These are phyloP conservation scores for Pleurostoma richardsiae DNA, from an alignment of 2,329 filamentous ascomycete species.

Conservation along the genomic window DNA sequence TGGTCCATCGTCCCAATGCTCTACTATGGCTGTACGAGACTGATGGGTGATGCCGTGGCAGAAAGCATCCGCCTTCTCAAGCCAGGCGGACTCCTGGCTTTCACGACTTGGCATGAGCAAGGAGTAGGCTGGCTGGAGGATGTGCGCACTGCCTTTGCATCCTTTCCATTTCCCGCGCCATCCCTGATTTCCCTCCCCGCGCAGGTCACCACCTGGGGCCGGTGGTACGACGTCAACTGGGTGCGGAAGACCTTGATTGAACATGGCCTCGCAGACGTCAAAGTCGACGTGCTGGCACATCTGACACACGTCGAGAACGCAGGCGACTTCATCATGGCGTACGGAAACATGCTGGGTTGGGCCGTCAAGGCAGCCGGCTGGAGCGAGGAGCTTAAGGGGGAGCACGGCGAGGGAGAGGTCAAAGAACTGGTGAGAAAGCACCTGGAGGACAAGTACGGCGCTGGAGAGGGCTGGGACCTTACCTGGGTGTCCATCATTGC, in stretches of 20 bases:
- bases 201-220: slow-evolving; percentile 31
- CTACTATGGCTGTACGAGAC: too few species aligned
- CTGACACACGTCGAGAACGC: slow-evolving; percentile 23
- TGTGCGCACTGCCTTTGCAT: slow-evolving; percentile 29
- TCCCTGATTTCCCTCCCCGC: slow-evolving; percentile 25
- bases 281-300: slow-evolving; percentile 22
- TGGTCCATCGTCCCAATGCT: neutral
- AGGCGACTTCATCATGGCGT: slow-evolving; percentile 26
- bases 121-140: slow-evolving; percentile 30
- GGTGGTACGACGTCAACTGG: slow-evolving; percentile 34
- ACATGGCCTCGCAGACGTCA: slow-evolving; percentile 31
- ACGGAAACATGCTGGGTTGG: slow-evolving; percentile 32
- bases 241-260: slow-evolving; percentile 26
- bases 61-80: slow-evolving; percentile 33
- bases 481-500: slow-evolving; percentile 24
- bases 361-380: slow-evolving; percentile 27
- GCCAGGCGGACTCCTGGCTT: slow-evolving; percentile 30
- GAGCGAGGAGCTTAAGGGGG: slow-evolving; percentile 29
- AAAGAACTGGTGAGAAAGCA: slow-evolving; percentile 25
- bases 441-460: slow-evolving; percentile 32
- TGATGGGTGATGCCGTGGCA: slow-evolving; percentile 4
- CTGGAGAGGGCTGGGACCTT: slow-evolving; percentile 24
- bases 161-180: slow-evolving; percentile 33
- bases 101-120: slow-evolving; percentile 26
- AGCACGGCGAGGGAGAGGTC: slow-evolving; percentile 30